Evolutionary conservation across 768 basidiomycete genomes (phyloP).

Genomic region (Antrodiella citrinella): DNA sequence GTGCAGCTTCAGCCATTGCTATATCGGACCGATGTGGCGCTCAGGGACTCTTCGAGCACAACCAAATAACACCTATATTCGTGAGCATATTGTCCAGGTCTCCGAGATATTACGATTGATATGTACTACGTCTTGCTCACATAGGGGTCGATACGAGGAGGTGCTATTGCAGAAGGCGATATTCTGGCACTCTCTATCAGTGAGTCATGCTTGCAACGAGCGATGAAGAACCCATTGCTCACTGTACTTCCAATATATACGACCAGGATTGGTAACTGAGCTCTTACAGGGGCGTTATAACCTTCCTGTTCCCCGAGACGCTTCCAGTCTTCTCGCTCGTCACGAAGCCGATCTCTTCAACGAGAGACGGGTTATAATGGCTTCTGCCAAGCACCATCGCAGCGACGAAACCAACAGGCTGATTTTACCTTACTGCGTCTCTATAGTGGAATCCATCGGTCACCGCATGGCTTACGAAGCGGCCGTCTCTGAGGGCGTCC

Average conservation of each 20-base stretch:
- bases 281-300: constrained; percentile 46
- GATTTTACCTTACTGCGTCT: constrained; percentile 17
- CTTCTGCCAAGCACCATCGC: constrained; percentile 28
- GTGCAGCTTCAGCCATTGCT: constrained; percentile 40
- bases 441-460: constrained; percentile 22
- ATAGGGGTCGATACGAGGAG: constrained; percentile 33
- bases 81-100: neutral
- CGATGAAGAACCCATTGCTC: too few relatives aligned
- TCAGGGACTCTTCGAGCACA: constrained; percentile 58
- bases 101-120: neutral
- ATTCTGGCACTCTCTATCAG: constrained; percentile 31
- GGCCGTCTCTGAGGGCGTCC: constrained; percentile 22
- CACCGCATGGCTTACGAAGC: constrained; percentile 27
- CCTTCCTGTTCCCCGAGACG: constrained; percentile 35
- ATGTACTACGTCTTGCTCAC: neutral
- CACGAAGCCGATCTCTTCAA: constrained; percentile 34
- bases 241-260: neutral
- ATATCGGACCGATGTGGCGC: constrained; percentile 59
- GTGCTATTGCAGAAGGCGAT: constrained; percentile 39
- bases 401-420: constrained; percentile 43
- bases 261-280: constrained; percentile 48
- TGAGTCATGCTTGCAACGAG: constrained; percentile 18
- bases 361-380: constrained; percentile 12
- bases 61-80: constrained; percentile 32
- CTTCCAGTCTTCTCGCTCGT: constrained; percentile 42